Base-by-base conservation (phyloP, 2,329 filamentous ascomycete genomes). In the Fusarium palustre region DNA sequence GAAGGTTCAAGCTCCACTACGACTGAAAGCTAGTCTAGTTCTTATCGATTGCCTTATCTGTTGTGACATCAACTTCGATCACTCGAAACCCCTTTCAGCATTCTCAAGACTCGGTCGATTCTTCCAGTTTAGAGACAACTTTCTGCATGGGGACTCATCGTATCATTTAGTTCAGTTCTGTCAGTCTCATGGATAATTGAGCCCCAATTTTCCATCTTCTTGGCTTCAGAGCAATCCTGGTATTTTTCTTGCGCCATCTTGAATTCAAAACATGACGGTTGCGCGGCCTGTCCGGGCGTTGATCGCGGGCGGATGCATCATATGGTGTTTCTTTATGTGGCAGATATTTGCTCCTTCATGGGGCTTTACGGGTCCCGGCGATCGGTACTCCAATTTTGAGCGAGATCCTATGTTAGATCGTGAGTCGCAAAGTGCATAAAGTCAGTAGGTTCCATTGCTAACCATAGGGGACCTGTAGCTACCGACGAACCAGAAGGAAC, bases 321-420 rank as follows among this genome's bases (percentile, higher is more conserved):
- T 97, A 70, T 92, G 93, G 84, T 84, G 92, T 66, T 94, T 94
- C 79, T 88, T 97, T 75, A 81, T 97, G 70, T 91, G 92, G 72
- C 91, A 92, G 76, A 84, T 96, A 74, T 89, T 92, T 78, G 87
- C 87, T 66, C 85, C 87, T 11, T 83, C 87, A 24, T 80, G 81
- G 38, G 68, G 81, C 82, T 78, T 81, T 76, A 70, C 82, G 74
- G 75, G 79, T 66, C 76, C 78, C 75, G 73, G 81, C 75, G 73
- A 82, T 76, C 75, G 79, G 52, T 79, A 81, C 85, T 71, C 76
- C 57, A 87, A 90, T 76, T 89, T 91, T 81, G 88, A 91, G 72
- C 87, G 88, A 64, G 95, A 98, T 81, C 95, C 95, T 57, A 93
- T 95, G 76, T 79, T 94, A 76, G 94, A 97, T 80, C 89, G 94